Evolutionary conservation across 148 eudicot species (phyloP), one percentile per base, ranked within the genome.

Genomic region (Vaccinium macrocarpon): DNA sequence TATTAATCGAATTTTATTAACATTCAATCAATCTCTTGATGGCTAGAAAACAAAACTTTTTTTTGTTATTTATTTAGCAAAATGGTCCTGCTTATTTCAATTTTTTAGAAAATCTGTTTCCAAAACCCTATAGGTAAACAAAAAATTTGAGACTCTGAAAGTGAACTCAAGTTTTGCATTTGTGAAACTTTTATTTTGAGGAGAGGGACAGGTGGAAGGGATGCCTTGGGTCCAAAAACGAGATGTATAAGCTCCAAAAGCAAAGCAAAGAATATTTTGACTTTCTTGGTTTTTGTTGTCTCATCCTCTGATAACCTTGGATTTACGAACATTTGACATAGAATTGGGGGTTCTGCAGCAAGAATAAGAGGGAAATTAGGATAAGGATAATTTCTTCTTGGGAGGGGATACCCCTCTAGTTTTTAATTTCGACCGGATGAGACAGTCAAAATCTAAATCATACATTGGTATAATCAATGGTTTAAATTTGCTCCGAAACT

Each of bases 231-330:
- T 21, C 53, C 78, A 75, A 46, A 2, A 46, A 46, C 6, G 76
- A 16, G 50, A 72, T 23, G 1, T 13, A 27, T 12, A 5, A 25
- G 78, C 53, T 75, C 78, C 53, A 27, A 68, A 68, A 64, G 25
- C 13, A 75, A 73, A 75, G 78, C 53, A 48, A 46, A 75, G 78
- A 75, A 75, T 75, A 75, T 42, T 21, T 75, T 75, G 78, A 74
- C 78, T 74, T 74, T 74, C 53, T 74, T 74, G 78, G 78, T 68
- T 19, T 74, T 46, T 74, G 52, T 42, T 19, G 52, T 74, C 78
- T 8, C 52, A 19, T 46, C 78, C 51, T 42, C 52, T 2, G 76
- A 11, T 38, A 19, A 72, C n/a, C 2, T 19, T 29, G 76, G 76
- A 71, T 71, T 71, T 35, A 66, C 35, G 32, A 27, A 25, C 16